Base-by-base conservation (phyloP, 208 protist genomes). In the Wallacemonas sp. region DNA sequence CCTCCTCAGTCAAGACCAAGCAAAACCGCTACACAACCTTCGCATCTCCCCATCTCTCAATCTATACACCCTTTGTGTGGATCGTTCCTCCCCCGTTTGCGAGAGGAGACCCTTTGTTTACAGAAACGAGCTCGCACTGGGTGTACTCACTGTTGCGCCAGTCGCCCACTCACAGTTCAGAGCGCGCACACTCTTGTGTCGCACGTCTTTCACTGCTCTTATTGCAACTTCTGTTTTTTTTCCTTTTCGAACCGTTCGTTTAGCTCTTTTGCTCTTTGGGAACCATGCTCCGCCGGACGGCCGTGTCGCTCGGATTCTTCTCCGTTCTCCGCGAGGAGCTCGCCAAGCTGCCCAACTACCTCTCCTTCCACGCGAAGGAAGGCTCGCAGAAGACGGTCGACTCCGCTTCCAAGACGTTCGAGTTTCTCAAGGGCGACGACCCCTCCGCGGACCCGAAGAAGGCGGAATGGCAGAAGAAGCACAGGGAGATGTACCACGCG, bases 401-500 rank as follows among this genome's bases (percentile, higher is more conserved):
- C 36, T 76, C 80, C 26, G 69, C 72, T 1, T 65, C 44, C n/a
- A 74, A 80, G n/a, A 60, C 71, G 2, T 30, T 79, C 8, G 72
- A 85, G 4, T 83, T 80, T 30, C 46, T 90, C 41, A 82, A 80
- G 38, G 83, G 79, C 30, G 79, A 78, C 12, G 61, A 86, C 60
- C 54, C 62, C 0, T 58, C 74, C 8, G 81, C 87, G 32, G 74
- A 61, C 34, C 66, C 63, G 55, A 72, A 64, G 48, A 63, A 78
- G 47, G 68, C 57, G 0, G 76, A 75, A 43, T 85, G 83, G 66
- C 72, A 75, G 11, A 68, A 74, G 11, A 61, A 80, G 48, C 88
- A 92, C 69, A 78, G 81, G 44, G 74, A 76, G 24, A 71, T 80
- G 38, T 95, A 95, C 67, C 55, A 89, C 34, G 70, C 70, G 2